These are phyloP conservation scores for Penicillium manginii DNA, from an alignment of 495 filamentous ascomycete species.

Conservation along the genomic window DNA sequence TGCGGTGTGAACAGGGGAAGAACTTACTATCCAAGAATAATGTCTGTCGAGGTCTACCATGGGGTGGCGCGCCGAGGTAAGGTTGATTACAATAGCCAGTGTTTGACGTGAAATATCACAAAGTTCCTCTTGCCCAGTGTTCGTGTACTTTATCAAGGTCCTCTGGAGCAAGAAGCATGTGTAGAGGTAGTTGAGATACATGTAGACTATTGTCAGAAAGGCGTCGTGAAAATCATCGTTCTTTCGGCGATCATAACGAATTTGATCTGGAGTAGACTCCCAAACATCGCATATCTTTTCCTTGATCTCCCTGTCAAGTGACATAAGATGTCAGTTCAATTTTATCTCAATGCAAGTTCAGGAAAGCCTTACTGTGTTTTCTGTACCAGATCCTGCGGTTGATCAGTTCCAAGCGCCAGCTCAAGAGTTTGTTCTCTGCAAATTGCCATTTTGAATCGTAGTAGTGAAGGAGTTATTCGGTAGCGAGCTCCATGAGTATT, in stretches of 20 bases:
- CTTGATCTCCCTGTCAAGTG: conserved; percentile 35
- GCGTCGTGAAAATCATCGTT: conserved; percentile 31
- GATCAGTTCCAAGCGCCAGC: conserved; percentile 54
- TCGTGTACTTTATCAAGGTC: conserved; percentile 55
- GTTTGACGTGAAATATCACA: conserved; percentile 57
- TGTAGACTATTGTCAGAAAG: conserved; percentile 35
- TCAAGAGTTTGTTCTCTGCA: conserved; percentile 63
- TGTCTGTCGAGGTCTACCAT: conserved; percentile 54
- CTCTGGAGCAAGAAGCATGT: conserved; percentile 64
- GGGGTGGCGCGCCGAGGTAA: conserved; percentile 52
- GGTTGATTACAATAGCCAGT: conserved; percentile 47
- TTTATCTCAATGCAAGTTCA: not conserved
- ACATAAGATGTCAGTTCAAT: not conserved
- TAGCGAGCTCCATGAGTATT: conserved; percentile 44
- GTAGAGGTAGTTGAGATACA: conserved; percentile 57
- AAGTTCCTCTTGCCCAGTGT: conserved; percentile 52
- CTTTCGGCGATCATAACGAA: conserved; percentile 40
- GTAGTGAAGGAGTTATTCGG: conserved; percentile 47
- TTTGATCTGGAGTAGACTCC: conserved; percentile 34
- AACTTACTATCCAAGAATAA: conserved; percentile 59
- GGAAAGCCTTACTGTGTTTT: conserved; percentile 46
- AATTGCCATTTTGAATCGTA: conserved; percentile 51
- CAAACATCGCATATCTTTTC: conserved; percentile 37
- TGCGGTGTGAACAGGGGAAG: not conserved
- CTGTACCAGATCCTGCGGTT: conserved; percentile 44